A percentile compares a stretch with the other conserved stretches of the same genome.
phyloP scores from a whole-genome alignment of 2,329 filamentous ascomycete genomes.

The Pseudopithomyces maydicus region DNA sequence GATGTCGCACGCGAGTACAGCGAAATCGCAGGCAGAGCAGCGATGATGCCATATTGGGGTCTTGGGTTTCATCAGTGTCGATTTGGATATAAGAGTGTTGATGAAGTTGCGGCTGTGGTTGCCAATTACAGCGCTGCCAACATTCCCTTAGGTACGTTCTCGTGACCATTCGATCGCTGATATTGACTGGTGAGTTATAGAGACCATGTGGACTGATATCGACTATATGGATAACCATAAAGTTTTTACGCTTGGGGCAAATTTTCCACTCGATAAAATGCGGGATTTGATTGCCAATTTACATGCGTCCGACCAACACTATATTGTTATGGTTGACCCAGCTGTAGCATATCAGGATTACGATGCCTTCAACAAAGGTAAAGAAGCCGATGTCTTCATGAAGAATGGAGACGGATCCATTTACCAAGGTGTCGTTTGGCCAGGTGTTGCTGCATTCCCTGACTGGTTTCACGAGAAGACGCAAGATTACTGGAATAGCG shows the following conservation, averaged over 20 bases:
- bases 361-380: constrained; percentile 64
- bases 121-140: constrained; percentile 67
- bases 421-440: constrained; percentile 74
- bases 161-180: not conserved
- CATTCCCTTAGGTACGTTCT: constrained; percentile 71
- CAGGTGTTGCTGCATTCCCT: constrained; percentile 71
- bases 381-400: constrained; percentile 59
- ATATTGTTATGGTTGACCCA: constrained; percentile 80
- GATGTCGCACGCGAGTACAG: constrained; percentile 56
- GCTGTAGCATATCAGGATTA: constrained; percentile 59
- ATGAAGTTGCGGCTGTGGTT: constrained; percentile 67
- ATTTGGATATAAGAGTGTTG: constrained; percentile 60
- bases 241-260: constrained; percentile 67
- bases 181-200: constrained; percentile 6
- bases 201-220: constrained; percentile 53
- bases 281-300: constrained; percentile 68
- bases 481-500: constrained; percentile 69
- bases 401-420: constrained; percentile 59
- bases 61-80: constrained; percentile 58
- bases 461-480: constrained; percentile 75
- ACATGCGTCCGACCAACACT: constrained; percentile 69
- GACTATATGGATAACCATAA: constrained; percentile 67
- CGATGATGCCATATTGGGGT: constrained; percentile 58
- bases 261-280: constrained; percentile 65
- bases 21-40: constrained; percentile 51